A percentile compares a stretch with the other conserved stretches of the same genome.
Evolutionary conservation across 202 grass and related monocot species (phyloP).

Genomic region (Setaria italica): DNA sequence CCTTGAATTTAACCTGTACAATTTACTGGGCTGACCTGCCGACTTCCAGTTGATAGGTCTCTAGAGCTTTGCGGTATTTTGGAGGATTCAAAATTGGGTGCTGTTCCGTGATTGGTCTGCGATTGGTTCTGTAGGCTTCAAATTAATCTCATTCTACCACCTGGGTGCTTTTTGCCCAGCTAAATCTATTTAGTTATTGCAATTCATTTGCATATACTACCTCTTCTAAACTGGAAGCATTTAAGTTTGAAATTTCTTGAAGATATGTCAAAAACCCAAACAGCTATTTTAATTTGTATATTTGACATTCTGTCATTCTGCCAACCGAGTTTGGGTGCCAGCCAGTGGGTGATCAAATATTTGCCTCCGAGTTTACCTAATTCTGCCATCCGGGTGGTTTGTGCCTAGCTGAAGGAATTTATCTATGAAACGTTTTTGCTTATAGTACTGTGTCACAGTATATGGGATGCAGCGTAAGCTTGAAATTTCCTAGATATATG

Average conservation of each 20-base stretch:
- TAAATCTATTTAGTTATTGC: not conserved
- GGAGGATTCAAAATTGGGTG: not conserved
- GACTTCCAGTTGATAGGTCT: not conserved
- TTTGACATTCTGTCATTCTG: not conserved
- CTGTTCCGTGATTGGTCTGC: not conserved
- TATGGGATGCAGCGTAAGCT: not conserved
- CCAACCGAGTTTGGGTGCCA: not conserved
- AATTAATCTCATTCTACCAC: not conserved
- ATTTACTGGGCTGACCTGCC: not conserved
- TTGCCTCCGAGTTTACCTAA: not conserved
- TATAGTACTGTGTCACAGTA: not conserved
- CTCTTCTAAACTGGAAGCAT: not conserved
- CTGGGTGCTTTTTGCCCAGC: not conserved
- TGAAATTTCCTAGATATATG: slow-evolving; percentile 23
- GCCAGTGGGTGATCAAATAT: not conserved
- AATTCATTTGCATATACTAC: slow-evolving; percentile 20
- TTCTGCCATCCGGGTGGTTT: not conserved
- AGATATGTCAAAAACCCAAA: slow-evolving; percentile 13
- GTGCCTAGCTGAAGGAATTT: not conserved
- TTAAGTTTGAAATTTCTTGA: not conserved
- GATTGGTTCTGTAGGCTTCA: not conserved
- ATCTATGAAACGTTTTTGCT: not conserved
- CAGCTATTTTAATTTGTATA: not conserved
- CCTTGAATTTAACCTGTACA: slow-evolving; percentile 1
- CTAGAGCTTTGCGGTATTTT: slow-evolving; percentile 24